These are phyloP conservation scores for Cynara cardunculus DNA, from an alignment of 129 eudicot species.

Conservation along the genomic window DNA sequence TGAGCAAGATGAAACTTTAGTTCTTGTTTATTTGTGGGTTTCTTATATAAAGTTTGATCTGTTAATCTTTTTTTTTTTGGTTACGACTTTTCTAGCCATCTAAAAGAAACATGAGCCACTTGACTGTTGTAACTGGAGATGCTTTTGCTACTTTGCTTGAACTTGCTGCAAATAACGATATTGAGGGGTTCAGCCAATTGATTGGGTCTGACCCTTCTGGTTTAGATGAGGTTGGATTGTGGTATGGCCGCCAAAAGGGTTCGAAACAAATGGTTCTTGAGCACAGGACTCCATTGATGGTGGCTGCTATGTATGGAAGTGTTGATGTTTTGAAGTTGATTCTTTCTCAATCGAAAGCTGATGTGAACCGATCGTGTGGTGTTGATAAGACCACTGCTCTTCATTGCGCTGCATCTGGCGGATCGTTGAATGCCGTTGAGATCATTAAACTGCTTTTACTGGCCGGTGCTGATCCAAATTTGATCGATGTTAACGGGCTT, in stretches of 20 bases:
- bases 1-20: neutral
- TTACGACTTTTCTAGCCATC: slow-evolving; percentile 14
- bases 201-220: slow-evolving; percentile 43
- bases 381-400: slow-evolving; percentile 67
- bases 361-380: slow-evolving; percentile 62
- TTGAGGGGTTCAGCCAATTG: slow-evolving; percentile 41
- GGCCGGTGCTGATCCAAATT: slow-evolving; percentile 66
- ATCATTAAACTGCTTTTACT: slow-evolving; percentile 44
- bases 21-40: slow-evolving; percentile 2
- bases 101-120: slow-evolving; percentile 40
- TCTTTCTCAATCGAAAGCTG: slow-evolving; percentile 47
- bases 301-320: slow-evolving; percentile 78
- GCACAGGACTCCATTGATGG: slow-evolving; percentile 72
- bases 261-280: slow-evolving; percentile 81
- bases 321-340: slow-evolving; percentile 53
- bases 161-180: slow-evolving; percentile 78
- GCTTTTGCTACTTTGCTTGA: slow-evolving; percentile 67
- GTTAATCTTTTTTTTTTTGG: slow-evolving; percentile 13
- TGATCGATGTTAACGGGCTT: slow-evolving; percentile 57
- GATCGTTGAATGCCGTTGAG: slow-evolving; percentile 51
- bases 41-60: slow-evolving; percentile 10
- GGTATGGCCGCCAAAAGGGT: slow-evolving; percentile 86
- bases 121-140: slow-evolving; percentile 65
- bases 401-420: slow-evolving; percentile 86
- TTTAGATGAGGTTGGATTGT: slow-evolving; percentile 62